Base-by-base conservation (phyloP, 2,329 filamentous ascomycete species). In the Rutstroemia sp. region DNA sequence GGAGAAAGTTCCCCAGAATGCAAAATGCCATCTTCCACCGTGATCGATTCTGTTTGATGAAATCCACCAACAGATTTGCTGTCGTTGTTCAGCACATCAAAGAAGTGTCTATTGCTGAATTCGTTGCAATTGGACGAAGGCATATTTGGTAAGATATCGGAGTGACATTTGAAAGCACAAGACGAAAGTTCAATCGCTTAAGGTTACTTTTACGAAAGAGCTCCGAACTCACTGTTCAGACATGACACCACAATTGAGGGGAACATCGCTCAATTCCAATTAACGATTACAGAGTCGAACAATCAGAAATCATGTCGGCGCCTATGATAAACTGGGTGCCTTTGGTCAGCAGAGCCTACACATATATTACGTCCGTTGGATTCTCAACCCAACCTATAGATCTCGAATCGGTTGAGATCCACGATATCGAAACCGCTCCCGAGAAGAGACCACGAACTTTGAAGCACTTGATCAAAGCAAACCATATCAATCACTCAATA, bases 381-480 rank as follows among this genome's bases (percentile, higher is more conserved):
- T 61, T 63, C 54, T 57, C 63, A 5, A 46, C 70, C 16, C 68
- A 69, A 54, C 70, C 73, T 49, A 80, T 85, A 64, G 67, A 77
- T 52, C 69, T 96, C 6, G 78, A 87, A 8, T 76, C 87, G 0
- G 85, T 92, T 55, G 77, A 88, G 61, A 78, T 90, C 57, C 84
- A 95, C 72, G 82, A 88, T 70, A 80, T 96, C 65, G 92, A 97
- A 73, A 87, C 86, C 5, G 79, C 84, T 49, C 79, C 85, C 8
- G 90, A 95, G 68, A 92, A 90, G 71, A 79, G 88, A 56, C 84
- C 87, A 18, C 79, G 92, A 59, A 89, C 89, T 19, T 78, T 99
- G 60, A 96, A 95, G 74, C 91, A 97, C 72, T 77, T 99, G 14
- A 72, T 99, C 59, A 90, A 88, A 71, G 86, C 92, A 52, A 97